A percentile compares a stretch with the other conserved stretches of the same genome.
These are phyloP conservation scores for Penicillium macrosclerotiorum DNA, from an alignment of 495 filamentous ascomycete genomes.

Conservation along the genomic window DNA sequence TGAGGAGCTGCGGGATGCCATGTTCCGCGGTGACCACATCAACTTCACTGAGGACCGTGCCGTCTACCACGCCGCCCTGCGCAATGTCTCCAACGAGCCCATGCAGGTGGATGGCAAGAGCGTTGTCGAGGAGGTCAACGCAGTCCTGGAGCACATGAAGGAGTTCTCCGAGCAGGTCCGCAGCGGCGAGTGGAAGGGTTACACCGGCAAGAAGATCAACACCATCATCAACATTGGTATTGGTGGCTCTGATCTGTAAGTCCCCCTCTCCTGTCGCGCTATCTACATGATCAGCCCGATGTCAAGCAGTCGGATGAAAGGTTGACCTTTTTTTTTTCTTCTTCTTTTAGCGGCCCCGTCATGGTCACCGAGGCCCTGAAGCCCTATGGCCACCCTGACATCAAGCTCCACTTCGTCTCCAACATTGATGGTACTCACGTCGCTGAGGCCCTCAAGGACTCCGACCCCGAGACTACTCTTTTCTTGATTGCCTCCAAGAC, in stretches of 20 bases:
- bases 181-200: constrained; percentile 96
- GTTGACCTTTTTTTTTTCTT: too few relatives aligned
- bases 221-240: constrained; percentile 98
- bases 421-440: constrained; percentile 99
- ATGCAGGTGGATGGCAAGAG: constrained; percentile 95
- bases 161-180: constrained; percentile 93
- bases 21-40: constrained; percentile 97
- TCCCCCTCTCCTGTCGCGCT: constrained; percentile 8
- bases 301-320: too few relatives aligned
- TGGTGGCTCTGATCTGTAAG: constrained; percentile 95
- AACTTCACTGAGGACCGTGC: constrained; percentile 98
- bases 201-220: constrained; percentile 94
- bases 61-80: constrained; percentile 91
- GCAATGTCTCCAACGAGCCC: constrained; percentile 78
- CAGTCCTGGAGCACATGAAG: constrained; percentile 93
- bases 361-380: constrained; percentile 98
- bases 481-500: constrained; percentile 99
- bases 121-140: constrained; percentile 91
- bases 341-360: constrained; percentile 74
- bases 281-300: constrained; percentile 30
- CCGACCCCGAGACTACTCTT: constrained; percentile 92
- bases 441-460: constrained; percentile 83
- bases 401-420: constrained; percentile 95
- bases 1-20: constrained; percentile 90
- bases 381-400: constrained; percentile 78